Evolutionary conservation across 768 basidiomycete species (phyloP), one percentile per base, ranked within the genome.

Genomic region (Neoboletus magnificus): DNA sequence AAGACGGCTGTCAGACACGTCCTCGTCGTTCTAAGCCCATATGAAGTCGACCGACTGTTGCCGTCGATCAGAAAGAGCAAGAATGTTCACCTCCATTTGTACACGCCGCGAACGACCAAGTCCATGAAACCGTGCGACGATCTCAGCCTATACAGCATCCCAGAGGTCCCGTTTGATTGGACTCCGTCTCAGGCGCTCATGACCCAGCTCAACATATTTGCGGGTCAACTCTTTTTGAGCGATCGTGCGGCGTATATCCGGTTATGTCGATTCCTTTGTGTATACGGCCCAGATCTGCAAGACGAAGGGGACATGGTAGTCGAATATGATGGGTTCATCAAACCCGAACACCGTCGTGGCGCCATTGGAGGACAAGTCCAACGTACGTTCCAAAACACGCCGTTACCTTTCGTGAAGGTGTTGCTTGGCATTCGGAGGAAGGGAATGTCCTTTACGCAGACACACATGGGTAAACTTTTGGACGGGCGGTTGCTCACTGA

Each of bases 161-260:
- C 70, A 3, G 7, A 56, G 5, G 45, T 68, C 3, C 56, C 70
- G 1, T 23, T 29, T 2, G 42, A 42, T 10, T 68, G 66, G 61
- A 49, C 48, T 9, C 55, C 64, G 1, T 47, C 55, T 2, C 40
- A 50, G 3, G 36, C 54, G 10, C 46, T 65, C 10, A 68, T 67
- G 27, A 50, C 48, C 25, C 76, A 78, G 44, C 64, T 81, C 35
- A 78, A 75, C 37, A 55, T 79, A 30, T 78, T 74, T 59, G 75
- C 78, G 15, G 79, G 77, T 3, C 77, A 81, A 51, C 66, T 81
- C 4, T 81, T 75, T 52, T 51, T 79, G 36, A 63, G 62, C 11
- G 61, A 73, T 23, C 61, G 70, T 25, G 54, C 53, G 12, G 60
- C 71, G 2, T 80, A 79, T 49, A 56, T 56, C 29, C 59, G 54